Evolutionary conservation across 2,329 filamentous ascomycete genomes (phyloP).

Genomic region (Ceratocystis ficicola): DNA sequence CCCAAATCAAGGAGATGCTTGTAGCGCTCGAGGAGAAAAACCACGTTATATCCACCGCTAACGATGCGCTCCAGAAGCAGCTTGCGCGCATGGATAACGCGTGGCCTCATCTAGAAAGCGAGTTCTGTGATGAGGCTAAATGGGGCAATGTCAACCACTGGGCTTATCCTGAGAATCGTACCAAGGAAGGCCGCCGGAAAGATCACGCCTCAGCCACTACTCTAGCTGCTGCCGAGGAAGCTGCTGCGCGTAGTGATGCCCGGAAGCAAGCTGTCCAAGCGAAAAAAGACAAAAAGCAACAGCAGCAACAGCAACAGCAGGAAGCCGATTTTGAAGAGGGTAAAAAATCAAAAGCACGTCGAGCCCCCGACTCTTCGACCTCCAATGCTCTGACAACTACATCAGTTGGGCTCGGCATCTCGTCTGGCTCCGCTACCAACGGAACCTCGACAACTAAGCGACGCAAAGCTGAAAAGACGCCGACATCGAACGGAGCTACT

Average conservation of each 20-base stretch:
- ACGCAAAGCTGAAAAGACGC: constrained; percentile 62
- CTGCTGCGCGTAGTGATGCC: constrained; percentile 70
- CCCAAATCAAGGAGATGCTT: constrained; percentile 71
- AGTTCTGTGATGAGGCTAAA: constrained; percentile 90
- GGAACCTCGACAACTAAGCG: constrained; percentile 53
- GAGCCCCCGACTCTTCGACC: constrained; percentile 32
- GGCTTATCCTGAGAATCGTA: constrained; percentile 83
- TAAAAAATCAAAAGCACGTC: constrained; percentile 47
- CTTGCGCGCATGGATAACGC: constrained; percentile 74
- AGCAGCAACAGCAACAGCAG: constrained; percentile 38
- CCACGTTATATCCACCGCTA: constrained; percentile 85
- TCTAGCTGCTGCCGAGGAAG: constrained; percentile 68
- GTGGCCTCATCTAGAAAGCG: constrained; percentile 71
- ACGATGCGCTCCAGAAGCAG: constrained; percentile 77
- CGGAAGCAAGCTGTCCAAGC: constrained; percentile 70
- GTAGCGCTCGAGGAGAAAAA: constrained; percentile 94
- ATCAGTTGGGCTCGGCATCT: constrained; percentile 53
- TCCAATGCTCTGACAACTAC: constrained; percentile 40
- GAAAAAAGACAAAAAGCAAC: constrained; percentile 57
- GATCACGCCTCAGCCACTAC: constrained; percentile 70
- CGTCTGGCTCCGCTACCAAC: constrained; percentile 31
- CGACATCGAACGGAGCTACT: constrained; percentile 6
- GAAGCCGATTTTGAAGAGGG: constrained; percentile 34
- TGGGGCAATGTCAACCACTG: constrained; percentile 86
- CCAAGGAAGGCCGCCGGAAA: constrained; percentile 61